Evolutionary conservation across 83 land plant species (phyloP), one percentile per base, ranked within the genome.

Genomic region (Thuja plicata): DNA sequence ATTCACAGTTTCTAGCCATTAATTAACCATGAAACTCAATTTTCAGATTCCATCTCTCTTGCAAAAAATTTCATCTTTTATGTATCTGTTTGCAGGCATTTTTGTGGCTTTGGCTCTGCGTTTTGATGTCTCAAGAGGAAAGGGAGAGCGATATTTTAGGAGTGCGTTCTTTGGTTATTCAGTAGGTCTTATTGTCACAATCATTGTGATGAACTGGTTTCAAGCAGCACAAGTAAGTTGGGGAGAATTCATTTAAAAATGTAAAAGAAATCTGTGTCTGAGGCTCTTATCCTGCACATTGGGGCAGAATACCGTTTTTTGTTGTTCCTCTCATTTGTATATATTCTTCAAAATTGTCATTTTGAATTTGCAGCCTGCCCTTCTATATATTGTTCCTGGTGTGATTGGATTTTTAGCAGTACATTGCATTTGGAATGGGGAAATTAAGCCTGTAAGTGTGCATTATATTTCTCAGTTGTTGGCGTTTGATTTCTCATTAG

Each of bases 21-120:
- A 66, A 66, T 8, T 24, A 24, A 24, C 73, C 6, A n/a, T 27
- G 73, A 66, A 8, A 1, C n/a, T 66, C 10, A 66, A 66, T 66
- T 35, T 80, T 43, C 48, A 41, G 11, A 19, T 41, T 41, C 9
- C 12, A 27, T 17, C 2, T 41, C 30, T 43, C 13, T 27, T 41
- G 24, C 32, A 46, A 46, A 16, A 45, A 82, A 83, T 3, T 46
- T n/a, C 34, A 83, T n/a, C 4, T n/a, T 83, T 43, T n/a, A 3
- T 74, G 15, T 52, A 50, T 62, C 48, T 54, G 19, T 89, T 37
- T 60, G 50, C 91, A 98, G 99, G 99, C 8, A 96, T 98, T 86
- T 98, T 98, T 95, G 99, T 98, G 52, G 99, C 99, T 66, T 87
- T 98, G 92, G 99, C 99, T 38, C 88, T 98, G 93, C 95, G 99